Conservation (phyloP, 345 rosid species). For the Acer yangbiense region DNA sequence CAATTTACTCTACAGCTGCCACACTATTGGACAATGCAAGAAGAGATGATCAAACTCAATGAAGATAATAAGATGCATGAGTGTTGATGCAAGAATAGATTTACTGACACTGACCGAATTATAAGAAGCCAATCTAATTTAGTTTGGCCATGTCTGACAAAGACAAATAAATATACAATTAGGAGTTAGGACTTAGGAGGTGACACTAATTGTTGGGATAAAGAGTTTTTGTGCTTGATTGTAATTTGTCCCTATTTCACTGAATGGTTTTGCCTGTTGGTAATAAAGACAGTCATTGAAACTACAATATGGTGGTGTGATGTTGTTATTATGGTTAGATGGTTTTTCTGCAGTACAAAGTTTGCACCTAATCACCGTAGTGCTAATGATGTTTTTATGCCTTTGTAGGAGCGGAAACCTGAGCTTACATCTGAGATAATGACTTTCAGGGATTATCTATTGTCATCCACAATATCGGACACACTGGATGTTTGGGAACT, state of each 20-base stretch:
- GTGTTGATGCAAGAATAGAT: not conserved
- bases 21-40: not conserved
- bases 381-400: slow-evolving; percentile 8
- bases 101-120: not conserved
- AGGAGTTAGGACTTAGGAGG: not conserved
- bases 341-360: slow-evolving; percentile 13
- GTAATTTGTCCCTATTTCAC: not conserved
- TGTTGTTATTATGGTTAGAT: slow-evolving; percentile 7
- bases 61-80: not conserved
- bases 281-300: not conserved
- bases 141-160: not conserved
- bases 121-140: not conserved
- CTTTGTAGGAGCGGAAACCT: slow-evolving; percentile 82
- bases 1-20: not conserved
- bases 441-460: slow-evolving; percentile 88
- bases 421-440: slow-evolving; percentile 86
- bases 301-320: not conserved
- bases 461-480: slow-evolving; percentile 90
- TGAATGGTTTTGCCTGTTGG: not conserved
- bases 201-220: not conserved
- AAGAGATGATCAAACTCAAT: not conserved
- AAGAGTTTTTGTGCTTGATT: not conserved
- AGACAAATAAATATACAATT: not conserved
- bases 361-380: not conserved
- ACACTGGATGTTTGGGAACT: slow-evolving; percentile 98